Evolutionary conservation across 1,284 basidiomycete species (phyloP).

Genomic region (Athelia psychrophila): DNA sequence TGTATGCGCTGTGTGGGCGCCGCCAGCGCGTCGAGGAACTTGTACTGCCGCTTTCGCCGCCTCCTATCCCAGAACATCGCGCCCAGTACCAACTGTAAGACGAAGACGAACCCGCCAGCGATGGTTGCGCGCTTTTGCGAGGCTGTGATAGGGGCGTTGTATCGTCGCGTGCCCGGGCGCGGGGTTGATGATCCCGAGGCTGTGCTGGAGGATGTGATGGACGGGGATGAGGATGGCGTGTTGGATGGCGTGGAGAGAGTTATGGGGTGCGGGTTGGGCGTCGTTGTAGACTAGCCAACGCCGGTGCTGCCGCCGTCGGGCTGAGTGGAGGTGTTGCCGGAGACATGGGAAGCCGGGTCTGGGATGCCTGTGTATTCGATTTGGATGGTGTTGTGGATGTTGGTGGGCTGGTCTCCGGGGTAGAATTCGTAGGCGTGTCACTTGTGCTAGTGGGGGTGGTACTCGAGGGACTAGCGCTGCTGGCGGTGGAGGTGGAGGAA

Average conservation of each 20-base stretch:
- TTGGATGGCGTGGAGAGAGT: slow-evolving; percentile 4
- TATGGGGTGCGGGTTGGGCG: not conserved
- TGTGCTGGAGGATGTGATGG: slow-evolving; percentile 17
- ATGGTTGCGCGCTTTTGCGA: slow-evolving; percentile 36
- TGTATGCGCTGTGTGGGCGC: slow-evolving; percentile 3
- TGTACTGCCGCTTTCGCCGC: slow-evolving; percentile 26
- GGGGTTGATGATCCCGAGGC: slow-evolving; percentile 20
- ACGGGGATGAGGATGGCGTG: slow-evolving; percentile 1
- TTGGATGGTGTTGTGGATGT: not conserved
- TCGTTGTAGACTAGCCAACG: too few relatives aligned
- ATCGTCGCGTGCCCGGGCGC: slow-evolving; percentile 22
- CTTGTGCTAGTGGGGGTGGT: not conserved
- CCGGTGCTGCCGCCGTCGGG: not conserved
- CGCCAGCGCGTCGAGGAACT: slow-evolving; percentile 6
- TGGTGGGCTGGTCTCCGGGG: slow-evolving; percentile 1
- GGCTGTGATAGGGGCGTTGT: slow-evolving; percentile 6
- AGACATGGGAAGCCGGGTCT: not conserved
- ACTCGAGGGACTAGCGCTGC: too few relatives aligned
- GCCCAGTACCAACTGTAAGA: slow-evolving; percentile 26
- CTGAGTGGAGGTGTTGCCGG: not conserved
- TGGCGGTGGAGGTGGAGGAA: too few relatives aligned
- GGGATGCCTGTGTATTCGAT: not conserved
- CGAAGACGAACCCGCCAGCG: slow-evolving; percentile 38
- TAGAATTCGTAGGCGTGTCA: too few relatives aligned
- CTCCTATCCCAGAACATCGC: not conserved